Evolutionary conservation across 1,284 basidiomycete genomes (phyloP), one percentile per base, ranked within the genome.

Genomic region (Ganoderma meredithae): DNA sequence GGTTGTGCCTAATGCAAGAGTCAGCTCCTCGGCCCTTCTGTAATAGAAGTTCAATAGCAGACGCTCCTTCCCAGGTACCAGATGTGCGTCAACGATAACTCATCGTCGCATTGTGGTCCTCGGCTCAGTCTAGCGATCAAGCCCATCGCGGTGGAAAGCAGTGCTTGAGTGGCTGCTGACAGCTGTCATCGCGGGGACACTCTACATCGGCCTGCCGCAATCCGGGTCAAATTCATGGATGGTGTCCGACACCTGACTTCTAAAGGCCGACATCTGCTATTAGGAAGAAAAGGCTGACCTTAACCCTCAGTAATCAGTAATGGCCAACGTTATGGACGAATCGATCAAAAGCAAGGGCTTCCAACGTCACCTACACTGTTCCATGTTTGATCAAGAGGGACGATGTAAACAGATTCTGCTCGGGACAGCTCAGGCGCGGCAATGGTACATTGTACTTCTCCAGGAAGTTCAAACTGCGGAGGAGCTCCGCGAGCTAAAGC

Each of bases 291-390:
- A 12, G 15, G 7, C 65, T 61, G 63, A 64, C 70, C 68, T 62
- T 44, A 63, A 43, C 25, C 19, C 7, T 39, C 10, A 39, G 25
- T 52, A 13, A 10, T 31, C 55, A 5, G 64, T 60, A 39, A 25
- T n/a, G 19, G n/a, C 3, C 8, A 22, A 22, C 44, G 10, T 8
- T 41, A 55, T 27, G 27, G 31, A 41, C 62, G 56, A 59, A 69
- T 69, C 40, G 68, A 70, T 52, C 22, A 49, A 64, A 56, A 62
- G 62, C 41, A 55, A 47, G 36, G 58, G 62, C 64, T 64, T 64
- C 64, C 64, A 62, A 66, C 27, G 10, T 44, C 10, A 49, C 17
- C n/a, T 19, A 49, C 44, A 39, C 36, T 39, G 8, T 39, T 10
- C 36, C 31, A 31, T 31, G 31, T 31, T 39, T 39, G 27, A 22